These are phyloP conservation scores for Austroboletus sp. DNA, from an alignment of 1,284 basidiomycete species.

Conservation along the genomic window DNA sequence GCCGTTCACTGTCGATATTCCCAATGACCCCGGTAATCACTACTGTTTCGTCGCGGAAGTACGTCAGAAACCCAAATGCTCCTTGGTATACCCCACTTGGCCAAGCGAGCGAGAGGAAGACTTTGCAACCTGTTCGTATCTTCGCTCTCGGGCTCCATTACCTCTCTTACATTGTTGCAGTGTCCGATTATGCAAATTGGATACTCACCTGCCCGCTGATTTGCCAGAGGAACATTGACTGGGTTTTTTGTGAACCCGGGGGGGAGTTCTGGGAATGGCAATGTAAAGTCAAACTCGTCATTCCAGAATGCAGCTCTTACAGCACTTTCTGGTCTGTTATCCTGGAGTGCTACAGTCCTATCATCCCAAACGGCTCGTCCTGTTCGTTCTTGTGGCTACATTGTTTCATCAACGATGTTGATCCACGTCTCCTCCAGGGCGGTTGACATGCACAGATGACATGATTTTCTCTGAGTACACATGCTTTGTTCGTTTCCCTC, in stretches of 20 bases:
- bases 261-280: slow-evolving; percentile 1
- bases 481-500: neutral
- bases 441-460: slow-evolving; percentile 4
- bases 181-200: slow-evolving; percentile 7
- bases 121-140: slow-evolving; percentile 4
- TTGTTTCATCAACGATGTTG: neutral
- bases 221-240: slow-evolving; percentile 8
- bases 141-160: no score
- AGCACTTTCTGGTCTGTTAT: slow-evolving; percentile 9
- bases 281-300: slow-evolving; percentile 1
- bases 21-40: slow-evolving; percentile 1
- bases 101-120: slow-evolving; percentile 3
- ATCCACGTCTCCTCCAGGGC: slow-evolving; percentile 1
- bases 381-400: neutral
- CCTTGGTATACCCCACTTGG: slow-evolving; percentile 5
- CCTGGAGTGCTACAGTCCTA: slow-evolving; percentile 6
- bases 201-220: neutral
- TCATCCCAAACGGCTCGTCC: slow-evolving; percentile 3
- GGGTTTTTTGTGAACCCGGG: neutral
- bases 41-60: slow-evolving; percentile 11
- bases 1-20: slow-evolving; percentile 5
- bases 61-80: slow-evolving; percentile 12
- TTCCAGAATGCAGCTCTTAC: neutral
- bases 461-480: slow-evolving; percentile 4
- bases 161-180: neutral